Evolutionary conservation across 805 yeast species (phyloP), one percentile per base, ranked within the genome.

Genomic region (Debaryomyces maramus): DNA sequence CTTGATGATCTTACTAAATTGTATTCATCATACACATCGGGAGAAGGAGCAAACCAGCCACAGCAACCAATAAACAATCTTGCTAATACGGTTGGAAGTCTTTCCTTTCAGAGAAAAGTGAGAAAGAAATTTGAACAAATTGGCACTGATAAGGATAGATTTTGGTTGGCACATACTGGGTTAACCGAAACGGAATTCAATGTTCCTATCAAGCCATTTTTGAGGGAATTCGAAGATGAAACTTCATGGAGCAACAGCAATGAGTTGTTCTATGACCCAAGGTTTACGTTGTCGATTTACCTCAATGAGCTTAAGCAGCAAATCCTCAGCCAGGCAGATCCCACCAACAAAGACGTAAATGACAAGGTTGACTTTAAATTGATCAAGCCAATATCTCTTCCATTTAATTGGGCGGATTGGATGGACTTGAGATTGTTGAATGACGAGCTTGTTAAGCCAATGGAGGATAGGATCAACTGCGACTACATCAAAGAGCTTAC

Each of bases 361-460:
- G 17, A 20, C 26, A 27, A 36, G 37, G 40, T 34, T 26, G 39
- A 40, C 21, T 39, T 36, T 11, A 44, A 50, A 32, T 21, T 43
- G 30, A 39, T 58, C 38, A 43, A 34, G 14, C 34, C 40, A n/a
- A 36, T 50, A 6, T 41, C 44, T 5, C 44, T 63, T 19, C 60
- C 67, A 33, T 77, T 77, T 46, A 67, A 73, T 37, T 77, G 82
- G 82, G 62, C 68, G 8, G 82, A 77, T 45, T 77, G 81, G 81
- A 67, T 72, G 6, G 81, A 77, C 53, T 46, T 76, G 38, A 60
- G 75, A 1, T 41, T 49, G 9, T 52, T 77, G 32, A 71, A 75
- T 44, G 42, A 49, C 4, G 56, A 60, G 16, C 38, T 56, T 31
- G 19, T 32, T 18, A 50, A 50, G 37, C 53, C 60, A 11, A 26